Evolutionary conservation across 2,329 filamentous ascomycete species (phyloP).

Genomic region (Hypoxylon rubiginosum): DNA sequence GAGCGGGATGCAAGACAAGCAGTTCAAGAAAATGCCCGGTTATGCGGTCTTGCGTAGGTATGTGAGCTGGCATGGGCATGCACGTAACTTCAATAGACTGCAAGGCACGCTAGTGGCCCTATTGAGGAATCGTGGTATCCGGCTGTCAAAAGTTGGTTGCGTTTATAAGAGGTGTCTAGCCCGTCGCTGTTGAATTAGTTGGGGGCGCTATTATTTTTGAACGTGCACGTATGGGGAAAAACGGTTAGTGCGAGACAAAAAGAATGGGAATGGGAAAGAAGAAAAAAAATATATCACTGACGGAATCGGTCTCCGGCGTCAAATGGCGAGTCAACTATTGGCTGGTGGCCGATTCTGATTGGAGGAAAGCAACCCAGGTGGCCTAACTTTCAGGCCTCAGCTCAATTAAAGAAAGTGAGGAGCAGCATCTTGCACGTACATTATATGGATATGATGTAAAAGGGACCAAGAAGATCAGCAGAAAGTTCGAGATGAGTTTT

Average conservation of each 20-base stretch:
- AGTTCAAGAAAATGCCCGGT: conserved; percentile 47
- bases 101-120: conserved; percentile 34
- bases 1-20: conserved; percentile 42
- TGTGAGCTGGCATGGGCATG: conserved; percentile 41
- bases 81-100: conserved; percentile 41
- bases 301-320: conserved; percentile 46
- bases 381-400: conserved; percentile 39
- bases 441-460: conserved; percentile 47
- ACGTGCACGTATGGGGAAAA: conserved; percentile 30
- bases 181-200: conserved; percentile 9
- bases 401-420: conserved; percentile 47
- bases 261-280: conserved; percentile 21
- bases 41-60: conserved; percentile 41
- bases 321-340: conserved; percentile 42
- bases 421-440: conserved; percentile 48
- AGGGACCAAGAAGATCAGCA: conserved; percentile 31
- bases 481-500: conserved; percentile 35
- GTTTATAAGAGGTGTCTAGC: conserved; percentile 20
- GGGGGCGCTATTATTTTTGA: conserved; percentile 20
- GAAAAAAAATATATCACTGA: conserved; percentile 35
- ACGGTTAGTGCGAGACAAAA: conserved; percentile 13
- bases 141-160: conserved; percentile 9
- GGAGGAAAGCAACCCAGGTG: conserved; percentile 38
- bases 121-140: conserved; percentile 17
- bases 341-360: conserved; percentile 39